Evolutionary conservation across 495 filamentous ascomycete species (phyloP).

Genomic region (Neurospora sp.): DNA sequence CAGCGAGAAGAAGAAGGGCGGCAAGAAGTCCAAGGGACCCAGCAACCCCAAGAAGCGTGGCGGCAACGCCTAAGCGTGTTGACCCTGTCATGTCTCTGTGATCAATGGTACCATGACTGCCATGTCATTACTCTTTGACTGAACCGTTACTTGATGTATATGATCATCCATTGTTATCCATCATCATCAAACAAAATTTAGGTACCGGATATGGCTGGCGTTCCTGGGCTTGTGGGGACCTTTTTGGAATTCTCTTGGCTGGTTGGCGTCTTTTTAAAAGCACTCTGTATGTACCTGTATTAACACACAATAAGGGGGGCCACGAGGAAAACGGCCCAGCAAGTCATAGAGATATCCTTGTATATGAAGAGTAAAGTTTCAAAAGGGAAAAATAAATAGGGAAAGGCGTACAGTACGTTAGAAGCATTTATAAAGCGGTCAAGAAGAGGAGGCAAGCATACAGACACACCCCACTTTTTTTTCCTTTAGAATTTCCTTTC

Average conservation of each 20-base stretch:
- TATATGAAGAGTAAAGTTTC: background rate
- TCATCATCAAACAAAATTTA: background rate
- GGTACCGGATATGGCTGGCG: background rate
- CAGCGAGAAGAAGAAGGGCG: constrained; percentile 21
- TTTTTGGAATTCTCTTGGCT: background rate
- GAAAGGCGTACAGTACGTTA: background rate
- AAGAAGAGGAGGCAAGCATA: background rate
- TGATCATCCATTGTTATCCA: background rate
- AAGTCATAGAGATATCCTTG: background rate
- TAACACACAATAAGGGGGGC: background rate
- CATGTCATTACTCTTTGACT: background rate
- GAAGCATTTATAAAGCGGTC: background rate
- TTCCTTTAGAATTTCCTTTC: background rate
- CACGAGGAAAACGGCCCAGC: background rate
- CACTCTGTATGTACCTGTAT: background rate
- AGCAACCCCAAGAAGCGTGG: constrained; percentile 64
- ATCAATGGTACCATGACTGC: background rate
- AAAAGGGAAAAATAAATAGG: background rate
- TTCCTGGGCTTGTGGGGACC: background rate
- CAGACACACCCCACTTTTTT: background rate
- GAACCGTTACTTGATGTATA: background rate
- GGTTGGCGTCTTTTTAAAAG: background rate
- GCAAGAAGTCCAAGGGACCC: constrained; percentile 59
- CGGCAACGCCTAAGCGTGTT: constrained; percentile 4
- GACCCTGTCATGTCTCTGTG: background rate